Evolutionary conservation across 169 alveolate genomes (phyloP).

Genomic region (Plasmodium chabaudi): DNA sequence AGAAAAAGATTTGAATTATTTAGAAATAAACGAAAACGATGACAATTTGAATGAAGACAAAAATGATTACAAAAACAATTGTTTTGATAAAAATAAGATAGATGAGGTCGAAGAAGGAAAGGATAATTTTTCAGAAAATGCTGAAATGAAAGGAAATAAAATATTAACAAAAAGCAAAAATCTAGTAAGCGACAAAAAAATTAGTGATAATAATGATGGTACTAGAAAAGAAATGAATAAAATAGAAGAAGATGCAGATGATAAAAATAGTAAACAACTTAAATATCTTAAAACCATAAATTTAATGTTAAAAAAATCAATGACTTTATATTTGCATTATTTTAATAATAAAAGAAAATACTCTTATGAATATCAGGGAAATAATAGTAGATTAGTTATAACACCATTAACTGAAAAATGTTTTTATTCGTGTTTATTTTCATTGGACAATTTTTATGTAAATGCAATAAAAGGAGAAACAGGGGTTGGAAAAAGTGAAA

Average conservation of each 20-base stretch:
- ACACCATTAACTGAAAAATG: constrained; percentile 98
- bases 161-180: constrained; percentile 16
- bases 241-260: constrained; percentile 6
- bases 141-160: background rate
- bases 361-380: constrained; percentile 98
- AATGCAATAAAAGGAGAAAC: constrained; percentile 99
- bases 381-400: constrained; percentile 95
- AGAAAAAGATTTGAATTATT: background rate
- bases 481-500: constrained; percentile 98
- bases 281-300: constrained; percentile 66
- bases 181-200: constrained; percentile 12
- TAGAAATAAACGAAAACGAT: background rate
- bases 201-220: background rate
- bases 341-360: constrained; percentile 95
- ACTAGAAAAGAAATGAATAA: constrained; percentile 17
- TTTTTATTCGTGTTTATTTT: constrained; percentile 95
- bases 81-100: background rate
- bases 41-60: background rate
- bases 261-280: constrained; percentile 47
- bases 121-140: constrained; percentile 6
- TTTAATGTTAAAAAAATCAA: constrained; percentile 73
- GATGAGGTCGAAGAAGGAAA: constrained; percentile 13
- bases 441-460: constrained; percentile 95
- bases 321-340: constrained; percentile 91
- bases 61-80: background rate